These are phyloP conservation scores for Tilletia caries DNA, from an alignment of 1,284 basidiomycete species.

Conservation along the genomic window DNA sequence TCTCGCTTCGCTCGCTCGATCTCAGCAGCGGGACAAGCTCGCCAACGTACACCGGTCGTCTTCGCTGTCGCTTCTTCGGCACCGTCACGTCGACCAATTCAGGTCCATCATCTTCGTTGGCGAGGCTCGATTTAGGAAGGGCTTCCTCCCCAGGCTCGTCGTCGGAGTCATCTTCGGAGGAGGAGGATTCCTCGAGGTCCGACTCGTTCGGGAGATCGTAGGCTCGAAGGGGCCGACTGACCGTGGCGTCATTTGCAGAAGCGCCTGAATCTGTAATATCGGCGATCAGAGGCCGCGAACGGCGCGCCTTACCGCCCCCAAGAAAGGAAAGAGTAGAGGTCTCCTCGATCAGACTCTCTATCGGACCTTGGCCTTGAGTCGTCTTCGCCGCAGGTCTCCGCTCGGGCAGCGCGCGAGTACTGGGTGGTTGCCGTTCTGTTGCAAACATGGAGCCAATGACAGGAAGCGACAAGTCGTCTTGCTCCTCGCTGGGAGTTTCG, in stretches of 20 bases:
- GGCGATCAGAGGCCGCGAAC: neutral
- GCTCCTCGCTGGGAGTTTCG: neutral
- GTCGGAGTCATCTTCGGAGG: constrained; percentile 21
- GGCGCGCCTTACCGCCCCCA: neutral
- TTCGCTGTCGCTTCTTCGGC: constrained; percentile 29
- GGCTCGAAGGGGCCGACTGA: neutral
- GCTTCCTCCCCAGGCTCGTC: constrained; percentile 6
- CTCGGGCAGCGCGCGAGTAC: neutral
- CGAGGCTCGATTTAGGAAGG: neutral
- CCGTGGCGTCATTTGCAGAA: neutral
- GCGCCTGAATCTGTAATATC: neutral
- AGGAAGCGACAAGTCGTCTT: neutral
- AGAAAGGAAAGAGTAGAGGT: neutral
- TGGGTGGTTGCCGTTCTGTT: too few species aligned
- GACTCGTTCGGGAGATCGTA: constrained; percentile 5
- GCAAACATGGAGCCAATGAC: neutral
- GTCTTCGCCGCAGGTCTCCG: neutral
- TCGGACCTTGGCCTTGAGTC: neutral
- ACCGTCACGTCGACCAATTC: constrained; percentile 19
- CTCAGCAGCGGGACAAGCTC: constrained; percentile 52
- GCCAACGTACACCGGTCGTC: constrained; percentile 53
- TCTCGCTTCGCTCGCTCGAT: constrained; percentile 23
- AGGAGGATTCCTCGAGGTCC: constrained; percentile 15
- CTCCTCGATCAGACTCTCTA: neutral
- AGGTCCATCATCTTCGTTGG: constrained; percentile 20